Evolutionary conservation across 257 asterid species (phyloP).

Genomic region (Ehretia macrophylla): DNA sequence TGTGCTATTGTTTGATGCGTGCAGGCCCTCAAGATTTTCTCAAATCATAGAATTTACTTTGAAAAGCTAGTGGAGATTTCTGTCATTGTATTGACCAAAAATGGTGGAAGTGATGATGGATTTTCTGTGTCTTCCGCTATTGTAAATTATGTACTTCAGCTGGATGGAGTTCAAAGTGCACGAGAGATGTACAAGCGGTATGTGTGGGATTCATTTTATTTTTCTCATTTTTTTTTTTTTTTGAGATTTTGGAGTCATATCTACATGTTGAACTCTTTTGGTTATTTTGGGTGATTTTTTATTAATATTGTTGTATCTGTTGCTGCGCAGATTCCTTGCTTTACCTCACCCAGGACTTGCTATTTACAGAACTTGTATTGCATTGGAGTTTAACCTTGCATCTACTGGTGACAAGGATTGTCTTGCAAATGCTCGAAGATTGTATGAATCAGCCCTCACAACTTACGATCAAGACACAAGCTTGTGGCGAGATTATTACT

Average conservation of each 20-base stretch:
- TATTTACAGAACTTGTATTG: constrained; percentile 56
- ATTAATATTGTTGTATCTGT: not conserved
- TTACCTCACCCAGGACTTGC: constrained; percentile 89
- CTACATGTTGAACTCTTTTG: constrained; percentile 3
- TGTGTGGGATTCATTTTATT: constrained; percentile 9
- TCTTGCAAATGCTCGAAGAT: constrained; percentile 58
- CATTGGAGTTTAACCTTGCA: constrained; percentile 71
- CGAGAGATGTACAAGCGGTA: constrained; percentile 76
- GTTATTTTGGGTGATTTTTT: constrained; percentile 9
- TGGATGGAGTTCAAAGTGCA: constrained; percentile 67
- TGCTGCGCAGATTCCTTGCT: constrained; percentile 58
- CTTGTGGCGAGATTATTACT: constrained; percentile 80
- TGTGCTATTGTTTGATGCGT: not conserved
- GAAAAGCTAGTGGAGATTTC: constrained; percentile 75
- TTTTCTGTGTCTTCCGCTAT: constrained; percentile 73
- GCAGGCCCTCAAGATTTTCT: constrained; percentile 80
- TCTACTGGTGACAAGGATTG: constrained; percentile 50
- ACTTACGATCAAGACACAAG: constrained; percentile 63
- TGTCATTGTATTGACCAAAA: constrained; percentile 39
- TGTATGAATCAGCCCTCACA: constrained; percentile 77
- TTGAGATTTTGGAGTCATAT: not conserved
- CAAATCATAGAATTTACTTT: constrained; percentile 52
- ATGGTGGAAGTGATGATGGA: constrained; percentile 79
- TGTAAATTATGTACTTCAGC: constrained; percentile 50
- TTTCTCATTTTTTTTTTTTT: not conserved